phyloP scores from a whole-genome alignment of 2,329 filamentous ascomycete genomes.

The Talaromyces sp. region DNA sequence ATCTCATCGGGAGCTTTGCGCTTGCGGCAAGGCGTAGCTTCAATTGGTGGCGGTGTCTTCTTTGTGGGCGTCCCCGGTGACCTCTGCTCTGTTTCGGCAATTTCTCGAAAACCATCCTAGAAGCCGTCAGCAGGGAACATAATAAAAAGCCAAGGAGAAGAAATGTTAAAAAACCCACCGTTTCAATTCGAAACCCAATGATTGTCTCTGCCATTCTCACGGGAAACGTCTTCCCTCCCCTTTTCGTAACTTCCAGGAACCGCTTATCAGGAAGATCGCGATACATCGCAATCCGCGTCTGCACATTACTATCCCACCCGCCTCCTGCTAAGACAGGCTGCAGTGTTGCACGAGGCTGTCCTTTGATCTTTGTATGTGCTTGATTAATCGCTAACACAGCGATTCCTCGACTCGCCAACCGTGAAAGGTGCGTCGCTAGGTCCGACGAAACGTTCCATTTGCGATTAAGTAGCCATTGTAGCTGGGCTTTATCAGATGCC shows the following conservation, averaged over 20 bases:
- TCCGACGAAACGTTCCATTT: constrained; percentile 67
- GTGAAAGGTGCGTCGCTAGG: constrained; percentile 63
- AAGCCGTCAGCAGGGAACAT: not conserved
- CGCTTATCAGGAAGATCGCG: constrained; percentile 67
- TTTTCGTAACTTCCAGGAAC: constrained; percentile 67
- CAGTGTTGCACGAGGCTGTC: constrained; percentile 66
- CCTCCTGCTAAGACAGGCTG: constrained; percentile 73
- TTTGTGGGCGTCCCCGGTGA: not conserved
- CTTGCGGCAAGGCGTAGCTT: constrained; percentile 34
- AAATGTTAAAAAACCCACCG: constrained; percentile 23
- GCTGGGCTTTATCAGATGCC: constrained; percentile 45
- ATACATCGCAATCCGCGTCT: constrained; percentile 75
- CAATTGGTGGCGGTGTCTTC: not conserved
- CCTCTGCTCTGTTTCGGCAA: not conserved
- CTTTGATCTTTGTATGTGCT: constrained; percentile 77
- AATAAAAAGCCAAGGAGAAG: not conserved
- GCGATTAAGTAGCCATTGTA: constrained; percentile 38
- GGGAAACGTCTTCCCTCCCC: constrained; percentile 54
- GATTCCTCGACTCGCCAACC: constrained; percentile 72
- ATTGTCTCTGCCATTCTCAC: constrained; percentile 34
- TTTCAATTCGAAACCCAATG: constrained; percentile 44
- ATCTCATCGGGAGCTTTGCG: constrained; percentile 47
- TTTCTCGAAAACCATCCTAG: constrained; percentile 19
- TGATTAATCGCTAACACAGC: constrained; percentile 78
- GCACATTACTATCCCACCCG: constrained; percentile 79